Conservation (phyloP, 2,329 filamentous ascomycete species). For the Rutstroemia sydowiana region DNA sequence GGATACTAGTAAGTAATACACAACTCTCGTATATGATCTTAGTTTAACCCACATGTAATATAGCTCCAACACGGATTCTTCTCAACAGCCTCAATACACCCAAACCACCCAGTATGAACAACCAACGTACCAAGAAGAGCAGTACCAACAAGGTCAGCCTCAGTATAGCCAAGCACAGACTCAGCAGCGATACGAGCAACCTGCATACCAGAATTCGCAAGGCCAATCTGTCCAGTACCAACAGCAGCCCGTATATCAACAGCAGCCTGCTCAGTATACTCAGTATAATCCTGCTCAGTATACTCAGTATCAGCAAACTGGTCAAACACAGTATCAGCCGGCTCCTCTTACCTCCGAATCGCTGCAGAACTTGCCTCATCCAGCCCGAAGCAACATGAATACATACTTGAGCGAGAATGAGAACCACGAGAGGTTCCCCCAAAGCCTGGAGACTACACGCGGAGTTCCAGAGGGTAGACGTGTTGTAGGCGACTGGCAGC, state of each 20-base stretch:
- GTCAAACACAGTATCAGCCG: not conserved
- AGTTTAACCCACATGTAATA: not conserved
- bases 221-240: not conserved
- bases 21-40: not conserved
- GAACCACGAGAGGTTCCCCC: conserved; percentile 11
- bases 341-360: conserved; percentile 1
- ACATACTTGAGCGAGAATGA: conserved; percentile 12
- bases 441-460: conserved; percentile 1
- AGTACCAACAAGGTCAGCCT: not conserved
- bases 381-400: conserved; percentile 9
- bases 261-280: not conserved
- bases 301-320: not conserved
- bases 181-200: not conserved
- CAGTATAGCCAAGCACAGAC: not conserved
- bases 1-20: not conserved
- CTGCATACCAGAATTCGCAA: not conserved
- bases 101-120: not conserved
- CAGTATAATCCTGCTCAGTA: not conserved
- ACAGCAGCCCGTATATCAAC: not conserved
- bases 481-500: conserved; percentile 11
- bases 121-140: not conserved
- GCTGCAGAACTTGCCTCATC: not conserved
- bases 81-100: not conserved
- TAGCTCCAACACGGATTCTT: not conserved
- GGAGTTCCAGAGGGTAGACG: not conserved